A percentile compares a stretch with the other conserved stretches of the same genome.
Evolutionary conservation across 768 basidiomycete genomes (phyloP).

Genomic region (Pholiota microspora): DNA sequence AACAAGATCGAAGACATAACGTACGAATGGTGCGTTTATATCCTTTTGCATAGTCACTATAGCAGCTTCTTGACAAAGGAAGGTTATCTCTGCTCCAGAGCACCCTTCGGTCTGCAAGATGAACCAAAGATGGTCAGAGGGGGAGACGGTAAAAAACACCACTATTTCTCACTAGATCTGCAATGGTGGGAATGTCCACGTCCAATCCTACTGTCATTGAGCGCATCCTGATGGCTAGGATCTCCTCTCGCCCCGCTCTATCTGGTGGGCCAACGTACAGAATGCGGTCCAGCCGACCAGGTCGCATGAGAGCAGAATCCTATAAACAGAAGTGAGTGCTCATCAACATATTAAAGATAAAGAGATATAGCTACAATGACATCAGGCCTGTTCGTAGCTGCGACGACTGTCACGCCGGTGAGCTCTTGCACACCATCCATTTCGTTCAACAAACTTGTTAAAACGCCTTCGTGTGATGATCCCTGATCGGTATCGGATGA

Average conservation of each 20-base stretch:
- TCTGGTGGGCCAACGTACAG: slow-evolving; percentile 95
- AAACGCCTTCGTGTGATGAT: slow-evolving; percentile 79
- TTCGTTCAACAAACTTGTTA: slow-evolving; percentile 92
- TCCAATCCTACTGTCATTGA: slow-evolving; percentile 80
- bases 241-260: slow-evolving; percentile 73
- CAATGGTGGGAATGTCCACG: slow-evolving; percentile 67
- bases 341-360: background rate
- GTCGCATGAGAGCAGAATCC: slow-evolving; percentile 95
- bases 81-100: slow-evolving; percentile 91
- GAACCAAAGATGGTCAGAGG: background rate
- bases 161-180: slow-evolving; percentile 54
- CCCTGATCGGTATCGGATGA: slow-evolving; percentile 53
- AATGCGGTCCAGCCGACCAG: slow-evolving; percentile 91
- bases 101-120: slow-evolving; percentile 80
- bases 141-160: background rate
- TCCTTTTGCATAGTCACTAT: slow-evolving; percentile 87
- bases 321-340: slow-evolving; percentile 27
- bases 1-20: slow-evolving; percentile 23
- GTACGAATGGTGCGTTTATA: slow-evolving; percentile 72
- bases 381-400: slow-evolving; percentile 95
- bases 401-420: slow-evolving; percentile 91
- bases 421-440: slow-evolving; percentile 99
- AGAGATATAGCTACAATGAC: slow-evolving; percentile 49
- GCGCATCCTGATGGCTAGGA: slow-evolving; percentile 71
- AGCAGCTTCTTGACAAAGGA: slow-evolving; percentile 95